A percentile compares a stretch with the other conserved stretches of the same genome.
These are phyloP conservation scores for Vanilla planifolia DNA, from an alignment of 106 monocot genomes.

Conservation along the genomic window DNA sequence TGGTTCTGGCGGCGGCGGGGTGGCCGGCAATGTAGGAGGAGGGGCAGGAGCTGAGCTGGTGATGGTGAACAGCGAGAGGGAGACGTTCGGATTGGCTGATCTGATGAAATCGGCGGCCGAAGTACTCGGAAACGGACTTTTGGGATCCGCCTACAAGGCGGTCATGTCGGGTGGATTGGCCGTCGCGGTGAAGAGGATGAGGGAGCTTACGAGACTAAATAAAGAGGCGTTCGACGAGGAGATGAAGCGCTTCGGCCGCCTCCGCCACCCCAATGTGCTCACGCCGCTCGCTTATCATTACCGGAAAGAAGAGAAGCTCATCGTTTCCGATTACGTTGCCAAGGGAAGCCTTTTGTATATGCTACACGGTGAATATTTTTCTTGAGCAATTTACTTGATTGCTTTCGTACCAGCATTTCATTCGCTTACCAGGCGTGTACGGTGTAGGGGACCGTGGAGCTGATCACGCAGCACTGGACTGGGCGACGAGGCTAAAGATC, in stretches of 20 bases:
- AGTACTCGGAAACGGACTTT: slow-evolving; percentile 48
- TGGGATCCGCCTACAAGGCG: slow-evolving; percentile 61
- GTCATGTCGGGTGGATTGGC: slow-evolving; percentile 18
- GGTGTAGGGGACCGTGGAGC: slow-evolving; percentile 16
- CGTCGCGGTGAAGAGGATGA: slow-evolving; percentile 58
- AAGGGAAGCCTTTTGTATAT: slow-evolving; percentile 51
- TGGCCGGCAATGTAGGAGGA: not conserved
- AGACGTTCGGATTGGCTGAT: slow-evolving; percentile 34
- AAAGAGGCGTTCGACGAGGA: slow-evolving; percentile 43
- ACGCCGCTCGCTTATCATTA: slow-evolving; percentile 57
- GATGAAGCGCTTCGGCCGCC: slow-evolving; percentile 31
- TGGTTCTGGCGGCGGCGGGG: not conserved
- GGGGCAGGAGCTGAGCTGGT: slow-evolving; percentile 22
- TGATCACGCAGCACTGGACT: slow-evolving; percentile 34
- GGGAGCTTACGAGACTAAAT: slow-evolving; percentile 30
- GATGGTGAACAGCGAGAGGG: slow-evolving; percentile 39
- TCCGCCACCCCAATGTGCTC: slow-evolving; percentile 52
- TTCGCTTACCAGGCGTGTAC: too few relatives aligned
- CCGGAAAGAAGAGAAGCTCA: slow-evolving; percentile 60
- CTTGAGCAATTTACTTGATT: too few relatives aligned
- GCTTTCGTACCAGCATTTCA: too few relatives aligned
- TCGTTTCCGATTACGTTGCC: slow-evolving; percentile 48
- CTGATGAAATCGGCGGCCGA: slow-evolving; percentile 70
- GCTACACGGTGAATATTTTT: slow-evolving; percentile 69
- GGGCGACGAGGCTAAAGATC: slow-evolving; percentile 29